Conservation (phyloP, 306 rosid genomes). For the Betula pendula region DNA sequence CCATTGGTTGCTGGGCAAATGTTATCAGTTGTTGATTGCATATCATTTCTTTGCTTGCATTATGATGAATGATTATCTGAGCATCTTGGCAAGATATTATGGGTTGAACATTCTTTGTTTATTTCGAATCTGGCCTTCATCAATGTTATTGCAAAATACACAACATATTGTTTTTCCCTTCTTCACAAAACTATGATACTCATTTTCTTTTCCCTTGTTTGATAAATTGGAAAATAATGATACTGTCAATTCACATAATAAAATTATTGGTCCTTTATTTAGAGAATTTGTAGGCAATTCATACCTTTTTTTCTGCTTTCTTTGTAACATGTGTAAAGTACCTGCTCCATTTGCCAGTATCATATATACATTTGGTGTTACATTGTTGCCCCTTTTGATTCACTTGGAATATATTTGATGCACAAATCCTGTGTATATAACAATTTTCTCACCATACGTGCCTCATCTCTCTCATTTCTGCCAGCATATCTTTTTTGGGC, state of each 20-base stretch:
- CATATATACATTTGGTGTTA: not conserved
- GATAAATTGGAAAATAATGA: not conserved
- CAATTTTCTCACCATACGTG: not conserved
- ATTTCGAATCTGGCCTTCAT: not conserved
- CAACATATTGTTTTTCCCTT: not conserved
- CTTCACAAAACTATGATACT: not conserved
- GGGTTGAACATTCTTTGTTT: not conserved
- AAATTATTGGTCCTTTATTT: not conserved
- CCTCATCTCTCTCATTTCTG: not conserved
- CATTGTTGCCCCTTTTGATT: not conserved
- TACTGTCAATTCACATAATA: not conserved
- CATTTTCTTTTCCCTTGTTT: not conserved
- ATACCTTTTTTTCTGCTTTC: not conserved
- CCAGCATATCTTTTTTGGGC: conserved; percentile 10
- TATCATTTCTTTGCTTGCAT: not conserved
- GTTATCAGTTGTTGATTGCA: not conserved
- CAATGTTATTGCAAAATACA: not conserved
- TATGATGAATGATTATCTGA: not conserved
- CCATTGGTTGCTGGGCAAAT: not conserved
- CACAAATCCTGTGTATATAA: not conserved
- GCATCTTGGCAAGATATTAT: not conserved
- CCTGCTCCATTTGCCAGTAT: not conserved
- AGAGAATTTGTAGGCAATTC: not conserved
- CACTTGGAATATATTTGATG: not conserved
- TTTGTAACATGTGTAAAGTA: not conserved